Evolutionary conservation across 169 alveolate genomes (phyloP), one percentile per base, ranked within the genome.

Genomic region (Eimeria maxima): DNA sequence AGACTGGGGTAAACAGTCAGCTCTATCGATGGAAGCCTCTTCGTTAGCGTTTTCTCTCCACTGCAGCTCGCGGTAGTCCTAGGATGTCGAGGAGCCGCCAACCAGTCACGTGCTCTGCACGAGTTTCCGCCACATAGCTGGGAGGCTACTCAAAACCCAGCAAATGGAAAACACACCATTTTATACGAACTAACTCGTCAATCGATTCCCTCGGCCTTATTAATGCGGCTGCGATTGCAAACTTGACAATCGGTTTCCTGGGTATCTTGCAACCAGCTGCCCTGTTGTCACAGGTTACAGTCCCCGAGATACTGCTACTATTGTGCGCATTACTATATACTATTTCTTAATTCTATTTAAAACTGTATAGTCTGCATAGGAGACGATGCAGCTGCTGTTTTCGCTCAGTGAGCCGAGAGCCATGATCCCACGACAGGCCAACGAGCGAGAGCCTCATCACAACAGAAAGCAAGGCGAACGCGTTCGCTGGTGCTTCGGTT

Each of bases 401-500:
- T 8, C 38, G 74, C 74, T 24, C 74, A 3, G 1, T 7, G 74
- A 10, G 74, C 69, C 27, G 27, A 11, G 74, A 20, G 38, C 42
- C 74, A 0, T 24, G 74, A 65, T 20, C 74, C 33, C 74, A 65
- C 74, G 38, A 65, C 74, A 14, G 74, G 4, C 38, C 74, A n/a
- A 65, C 74, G 74, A 65, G 74, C 74, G 74, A 65, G 74, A 65
- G 74, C 74, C 74, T 65, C 74, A 60, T 60, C 69, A 73, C n/a
- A 38, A 14, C 47, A 73, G 84, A 73, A 33, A 73, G 84, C 84
- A 73, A 73, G 57, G 84, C 84, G 14, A 73, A n/a, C 20, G 53
- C 84, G 29, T 8, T 73, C 18, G 47, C 57, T 10, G 16, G 24
- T 73, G 53, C 33, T 73, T 44, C 27, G 22, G 74, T 38, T 38